Percentiles rank a stretch among this genome's conserved stretches.
Evolutionary conservation across 2,329 filamentous ascomycete species (phyloP).

Genomic region (Calonectria hawksworthii): DNA sequence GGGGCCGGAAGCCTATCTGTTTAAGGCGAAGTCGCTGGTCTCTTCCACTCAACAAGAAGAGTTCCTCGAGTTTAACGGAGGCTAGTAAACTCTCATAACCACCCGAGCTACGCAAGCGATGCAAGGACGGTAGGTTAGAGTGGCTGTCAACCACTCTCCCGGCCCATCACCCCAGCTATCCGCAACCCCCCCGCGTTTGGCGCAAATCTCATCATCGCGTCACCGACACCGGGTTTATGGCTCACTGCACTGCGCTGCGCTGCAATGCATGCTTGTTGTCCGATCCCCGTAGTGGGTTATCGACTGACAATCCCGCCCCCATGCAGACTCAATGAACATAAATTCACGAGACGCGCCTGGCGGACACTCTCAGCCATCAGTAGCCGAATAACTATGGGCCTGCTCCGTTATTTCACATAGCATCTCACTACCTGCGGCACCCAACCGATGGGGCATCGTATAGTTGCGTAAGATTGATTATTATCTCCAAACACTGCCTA

Average conservation of each 20-base stretch:
- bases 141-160: neutral
- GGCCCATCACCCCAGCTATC: neutral
- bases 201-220: neutral
- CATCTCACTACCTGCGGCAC: neutral
- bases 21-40: neutral
- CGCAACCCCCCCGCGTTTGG: constrained; percentile 6
- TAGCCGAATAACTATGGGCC: neutral
- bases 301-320: neutral
- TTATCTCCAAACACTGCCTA: neutral
- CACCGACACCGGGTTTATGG: neutral
- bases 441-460: neutral
- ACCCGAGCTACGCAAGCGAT: neutral
- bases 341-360: neutral
- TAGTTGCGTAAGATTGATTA: neutral
- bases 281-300: neutral
- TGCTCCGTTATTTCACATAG: neutral
- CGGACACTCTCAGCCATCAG: neutral
- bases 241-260: neutral
- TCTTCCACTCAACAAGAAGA: neutral
- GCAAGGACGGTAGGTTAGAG: neutral
- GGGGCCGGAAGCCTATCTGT: constrained; percentile 21
- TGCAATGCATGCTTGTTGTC: neutral
- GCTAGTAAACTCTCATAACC: constrained; percentile 8
- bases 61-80: constrained; percentile 5
- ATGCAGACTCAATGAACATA: neutral